Evolutionary conservation across 495 filamentous ascomycete species (phyloP).

Genomic region (Talaromyces stipitatus): DNA sequence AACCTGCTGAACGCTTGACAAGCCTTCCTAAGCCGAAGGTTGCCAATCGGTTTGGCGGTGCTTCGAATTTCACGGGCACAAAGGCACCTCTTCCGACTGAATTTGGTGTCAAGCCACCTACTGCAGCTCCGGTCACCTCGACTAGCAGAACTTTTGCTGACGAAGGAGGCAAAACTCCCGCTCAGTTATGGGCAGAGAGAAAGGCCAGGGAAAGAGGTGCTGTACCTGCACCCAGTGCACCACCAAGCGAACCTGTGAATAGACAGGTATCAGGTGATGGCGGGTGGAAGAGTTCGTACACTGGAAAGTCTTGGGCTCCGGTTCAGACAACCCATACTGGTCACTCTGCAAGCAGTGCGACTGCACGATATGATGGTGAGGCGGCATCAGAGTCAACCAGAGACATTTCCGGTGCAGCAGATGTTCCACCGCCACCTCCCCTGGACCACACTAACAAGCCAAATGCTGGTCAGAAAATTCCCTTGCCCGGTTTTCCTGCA

Average conservation of each 20-base stretch:
- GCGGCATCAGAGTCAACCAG: slow-evolving; percentile 45
- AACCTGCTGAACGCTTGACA: slow-evolving; percentile 70
- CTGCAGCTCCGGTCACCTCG: slow-evolving; percentile 56
- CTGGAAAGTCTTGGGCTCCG: slow-evolving; percentile 79
- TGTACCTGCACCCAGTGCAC: slow-evolving; percentile 21
- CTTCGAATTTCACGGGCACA: slow-evolving; percentile 70
- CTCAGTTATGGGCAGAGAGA: slow-evolving; percentile 94
- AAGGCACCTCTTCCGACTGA: slow-evolving; percentile 74
- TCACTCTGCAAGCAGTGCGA: slow-evolving; percentile 49
- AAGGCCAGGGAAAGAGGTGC: slow-evolving; percentile 69
- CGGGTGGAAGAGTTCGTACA: slow-evolving; percentile 85
- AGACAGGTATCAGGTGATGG: slow-evolving; percentile 61
- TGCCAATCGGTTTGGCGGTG: slow-evolving; percentile 70
- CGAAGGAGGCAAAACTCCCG: slow-evolving; percentile 89
- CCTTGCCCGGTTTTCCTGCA: slow-evolving; percentile 66
- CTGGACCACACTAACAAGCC: slow-evolving; percentile 54
- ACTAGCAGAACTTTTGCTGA: slow-evolving; percentile 92
- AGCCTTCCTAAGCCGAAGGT: slow-evolving; percentile 90
- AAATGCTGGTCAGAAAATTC: slow-evolving; percentile 48
- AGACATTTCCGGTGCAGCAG: neutral
- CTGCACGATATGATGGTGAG: slow-evolving; percentile 41
- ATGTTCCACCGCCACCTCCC: slow-evolving; percentile 43
- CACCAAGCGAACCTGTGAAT: slow-evolving; percentile 38
- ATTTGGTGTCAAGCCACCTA: slow-evolving; percentile 44
- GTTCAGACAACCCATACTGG: slow-evolving; percentile 67